Conservation (phyloP, 768 basidiomycete species). For the Neoboletus magnificus region DNA sequence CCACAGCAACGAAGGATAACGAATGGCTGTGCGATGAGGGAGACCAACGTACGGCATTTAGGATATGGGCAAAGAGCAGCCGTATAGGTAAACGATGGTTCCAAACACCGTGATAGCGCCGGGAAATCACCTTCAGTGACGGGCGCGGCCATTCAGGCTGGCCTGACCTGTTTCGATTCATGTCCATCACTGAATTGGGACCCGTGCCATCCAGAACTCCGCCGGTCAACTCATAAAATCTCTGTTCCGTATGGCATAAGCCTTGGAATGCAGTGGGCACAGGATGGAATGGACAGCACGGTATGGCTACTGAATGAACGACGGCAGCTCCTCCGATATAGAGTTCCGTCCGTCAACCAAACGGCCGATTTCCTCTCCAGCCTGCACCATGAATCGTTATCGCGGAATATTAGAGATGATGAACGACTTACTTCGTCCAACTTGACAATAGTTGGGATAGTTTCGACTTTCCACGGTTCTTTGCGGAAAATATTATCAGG, state of each 20-base stretch:
- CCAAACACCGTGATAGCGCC: not conserved
- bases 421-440: conserved; percentile 48
- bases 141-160: not conserved
- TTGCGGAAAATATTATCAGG: conserved; percentile 55
- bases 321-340: conserved; percentile 19
- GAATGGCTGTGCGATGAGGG: not conserved
- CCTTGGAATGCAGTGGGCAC: not conserved
- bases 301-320: conserved; percentile 16
- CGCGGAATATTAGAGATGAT: conserved; percentile 1
- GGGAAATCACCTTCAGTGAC: not conserved
- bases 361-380: conserved; percentile 27
- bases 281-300: not conserved
- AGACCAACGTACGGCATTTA: not conserved
- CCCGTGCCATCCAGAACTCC: not conserved
- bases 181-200: not conserved
- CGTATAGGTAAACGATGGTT: not conserved
- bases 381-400: conserved; percentile 11
- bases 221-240: not conserved
- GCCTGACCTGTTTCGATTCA: not conserved
- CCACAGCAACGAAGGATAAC: not conserved
- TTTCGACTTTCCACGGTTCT: conserved; percentile 56
- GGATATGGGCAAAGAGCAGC: not conserved
- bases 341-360: conserved; percentile 28
- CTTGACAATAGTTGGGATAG: conserved; percentile 67
- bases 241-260: not conserved